Evolutionary conservation across 2,329 filamentous ascomycete species (phyloP).

Genomic region (Leptographium radiaticola): DNA sequence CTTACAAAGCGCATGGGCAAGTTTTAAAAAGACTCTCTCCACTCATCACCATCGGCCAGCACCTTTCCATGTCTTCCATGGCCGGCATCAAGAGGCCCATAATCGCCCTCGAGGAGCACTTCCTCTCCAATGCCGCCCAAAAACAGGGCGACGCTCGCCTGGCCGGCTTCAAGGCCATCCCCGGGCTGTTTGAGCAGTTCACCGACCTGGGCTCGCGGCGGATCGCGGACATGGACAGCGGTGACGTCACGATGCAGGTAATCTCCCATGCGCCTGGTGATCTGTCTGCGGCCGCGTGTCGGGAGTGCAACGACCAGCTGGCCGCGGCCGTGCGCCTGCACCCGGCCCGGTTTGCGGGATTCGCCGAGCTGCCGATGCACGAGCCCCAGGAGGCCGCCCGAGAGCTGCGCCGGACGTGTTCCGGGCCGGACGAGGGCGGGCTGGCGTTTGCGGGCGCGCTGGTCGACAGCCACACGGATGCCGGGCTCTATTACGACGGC

Average conservation of each 20-base stretch:
- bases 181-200: not conserved
- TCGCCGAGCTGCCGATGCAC: conserved; percentile 19
- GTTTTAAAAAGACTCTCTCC: not conserved
- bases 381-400: conserved; percentile 24
- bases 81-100: not conserved
- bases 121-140: not conserved
- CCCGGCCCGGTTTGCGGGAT: conserved; percentile 13
- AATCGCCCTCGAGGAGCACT: not conserved
- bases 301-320: conserved; percentile 1
- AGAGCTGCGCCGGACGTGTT: conserved; percentile 26
- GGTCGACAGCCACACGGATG: conserved; percentile 26
- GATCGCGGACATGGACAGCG: not conserved
- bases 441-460: conserved; percentile 30
- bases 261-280: not conserved
- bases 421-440: conserved; percentile 19
- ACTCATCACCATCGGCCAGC: not conserved
- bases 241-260: not conserved
- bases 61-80: not conserved
- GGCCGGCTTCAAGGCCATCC: not conserved
- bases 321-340: not conserved
- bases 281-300: not conserved
- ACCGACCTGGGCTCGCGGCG: not conserved
- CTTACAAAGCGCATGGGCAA: not conserved
- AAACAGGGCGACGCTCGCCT: not conserved
- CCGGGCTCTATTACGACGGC: conserved; percentile 26